These are phyloP conservation scores for Phytophthora crassamura DNA, from an alignment of 352 stramenopile species.

Conservation along the genomic window DNA sequence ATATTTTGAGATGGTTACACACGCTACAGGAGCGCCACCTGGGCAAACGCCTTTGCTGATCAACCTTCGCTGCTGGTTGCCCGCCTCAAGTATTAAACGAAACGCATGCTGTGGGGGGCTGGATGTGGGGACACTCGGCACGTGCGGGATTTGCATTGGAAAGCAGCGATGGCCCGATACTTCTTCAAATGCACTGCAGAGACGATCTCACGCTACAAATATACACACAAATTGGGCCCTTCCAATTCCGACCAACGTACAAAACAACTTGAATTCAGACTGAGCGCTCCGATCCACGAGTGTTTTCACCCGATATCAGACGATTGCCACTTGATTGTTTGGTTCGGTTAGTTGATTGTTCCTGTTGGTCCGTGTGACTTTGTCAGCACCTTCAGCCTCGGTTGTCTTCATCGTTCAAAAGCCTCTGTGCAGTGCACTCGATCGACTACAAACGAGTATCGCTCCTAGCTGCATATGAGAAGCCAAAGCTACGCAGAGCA, in stretches of 20 bases:
- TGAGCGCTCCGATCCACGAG: constrained; percentile 6
- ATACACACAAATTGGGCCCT: neutral
- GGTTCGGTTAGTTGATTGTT: neutral
- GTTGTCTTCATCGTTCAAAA: constrained; percentile 22
- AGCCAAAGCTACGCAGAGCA: constrained; percentile 13
- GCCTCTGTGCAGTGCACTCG: constrained; percentile 2
- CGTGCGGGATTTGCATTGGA: constrained; percentile 28
- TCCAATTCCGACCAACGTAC: too few relatives aligned
- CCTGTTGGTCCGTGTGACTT: too few relatives aligned
- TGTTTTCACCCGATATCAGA: constrained; percentile 20
- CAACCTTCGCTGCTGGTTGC: too few relatives aligned
- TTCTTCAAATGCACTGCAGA: neutral
- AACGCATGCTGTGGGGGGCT: neutral
- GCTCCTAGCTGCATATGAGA: neutral
- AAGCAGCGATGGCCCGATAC: neutral
- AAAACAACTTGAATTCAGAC: too few relatives aligned
- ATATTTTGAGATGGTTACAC: too few relatives aligned
- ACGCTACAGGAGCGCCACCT: too few relatives aligned
- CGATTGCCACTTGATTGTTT: constrained; percentile 25
- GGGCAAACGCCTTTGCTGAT: too few relatives aligned
- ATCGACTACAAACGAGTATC: neutral
- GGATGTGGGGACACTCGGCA: constrained; percentile 4
- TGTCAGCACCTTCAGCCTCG: too few relatives aligned
- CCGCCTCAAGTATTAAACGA: too few relatives aligned
- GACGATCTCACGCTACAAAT: neutral